Conservation (phyloP, 75 land plant species). For the Sequoiadendron giganteum region DNA sequence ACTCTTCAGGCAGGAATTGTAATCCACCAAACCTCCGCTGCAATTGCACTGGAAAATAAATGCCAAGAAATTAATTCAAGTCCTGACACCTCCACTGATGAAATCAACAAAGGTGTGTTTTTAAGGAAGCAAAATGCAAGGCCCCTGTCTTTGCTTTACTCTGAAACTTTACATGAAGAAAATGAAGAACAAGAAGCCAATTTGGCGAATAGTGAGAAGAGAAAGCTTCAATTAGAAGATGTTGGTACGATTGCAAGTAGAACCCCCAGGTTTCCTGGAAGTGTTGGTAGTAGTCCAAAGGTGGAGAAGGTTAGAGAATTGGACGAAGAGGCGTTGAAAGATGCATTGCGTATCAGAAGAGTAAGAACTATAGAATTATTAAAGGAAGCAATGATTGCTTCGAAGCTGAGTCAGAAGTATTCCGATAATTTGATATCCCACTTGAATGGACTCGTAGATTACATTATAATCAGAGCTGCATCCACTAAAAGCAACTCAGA, state of each 20-base stretch:
- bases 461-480: constrained; percentile 59
- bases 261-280: constrained; percentile 47
- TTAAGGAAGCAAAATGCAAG: not conserved
- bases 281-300: not conserved
- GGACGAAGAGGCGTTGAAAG: constrained; percentile 25
- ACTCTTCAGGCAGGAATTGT: not conserved
- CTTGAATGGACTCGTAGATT: constrained; percentile 54
- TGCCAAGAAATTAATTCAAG: not conserved
- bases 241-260: constrained; percentile 8
- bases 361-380: constrained; percentile 41
- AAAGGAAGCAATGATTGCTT: constrained; percentile 34
- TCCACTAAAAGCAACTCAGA: constrained; percentile 41
- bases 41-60: not conserved
- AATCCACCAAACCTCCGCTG: not conserved
- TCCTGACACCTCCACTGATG: not conserved
- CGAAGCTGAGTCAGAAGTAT: constrained; percentile 49
- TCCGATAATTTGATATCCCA: constrained; percentile 33
- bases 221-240: constrained; percentile 8
- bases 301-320: constrained; percentile 18
- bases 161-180: not conserved
- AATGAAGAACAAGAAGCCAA: not conserved
- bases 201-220: constrained; percentile 5
- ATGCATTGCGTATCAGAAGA: constrained; percentile 52
- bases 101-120: not conserved
- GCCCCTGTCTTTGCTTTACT: not conserved